phyloP scores from a whole-genome alignment of 2,329 filamentous ascomycete species.

The Aspergillus spinulosporus region DNA sequence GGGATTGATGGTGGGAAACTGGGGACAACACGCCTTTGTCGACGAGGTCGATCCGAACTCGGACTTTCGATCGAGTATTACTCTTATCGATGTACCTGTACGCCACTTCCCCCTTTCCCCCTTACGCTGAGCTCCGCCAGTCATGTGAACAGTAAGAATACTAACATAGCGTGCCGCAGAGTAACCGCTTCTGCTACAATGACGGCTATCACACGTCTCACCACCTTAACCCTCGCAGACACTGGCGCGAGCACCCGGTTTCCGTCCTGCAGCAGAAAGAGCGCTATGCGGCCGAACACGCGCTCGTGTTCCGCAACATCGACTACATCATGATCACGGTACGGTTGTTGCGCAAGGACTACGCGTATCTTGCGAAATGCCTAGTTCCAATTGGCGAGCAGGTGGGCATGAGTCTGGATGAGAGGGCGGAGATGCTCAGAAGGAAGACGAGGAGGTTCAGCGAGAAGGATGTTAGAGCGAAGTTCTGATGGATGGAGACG shows the following conservation, averaged over 20 bases:
- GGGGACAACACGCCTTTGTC: slow-evolving; percentile 81
- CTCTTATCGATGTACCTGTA: slow-evolving; percentile 73
- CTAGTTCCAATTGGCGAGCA: slow-evolving; percentile 74
- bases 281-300: slow-evolving; percentile 65
- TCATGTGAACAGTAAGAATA: neutral
- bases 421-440: slow-evolving; percentile 63
- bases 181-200: slow-evolving; percentile 66
- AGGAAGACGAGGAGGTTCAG: slow-evolving; percentile 64
- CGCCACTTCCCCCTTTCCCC: neutral
- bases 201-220: slow-evolving; percentile 76
- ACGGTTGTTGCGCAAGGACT: slow-evolving; percentile 68
- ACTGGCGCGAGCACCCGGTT: slow-evolving; percentile 78
- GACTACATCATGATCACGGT: slow-evolving; percentile 77
- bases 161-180: neutral
- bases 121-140: neutral
- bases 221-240: slow-evolving; percentile 48
- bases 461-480: slow-evolving; percentile 18
- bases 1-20: slow-evolving; percentile 79
- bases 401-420: slow-evolving; percentile 63
- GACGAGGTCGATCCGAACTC: slow-evolving; percentile 73
- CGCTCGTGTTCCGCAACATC: slow-evolving; percentile 77
- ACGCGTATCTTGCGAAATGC: slow-evolving; percentile 66
- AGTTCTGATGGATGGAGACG: slow-evolving; percentile 12
- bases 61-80: slow-evolving; percentile 77
- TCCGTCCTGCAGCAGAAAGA: slow-evolving; percentile 70